phyloP scores from a whole-genome alignment of 192 early-diverging fungal species.

The Coemansia sp. region DNA sequence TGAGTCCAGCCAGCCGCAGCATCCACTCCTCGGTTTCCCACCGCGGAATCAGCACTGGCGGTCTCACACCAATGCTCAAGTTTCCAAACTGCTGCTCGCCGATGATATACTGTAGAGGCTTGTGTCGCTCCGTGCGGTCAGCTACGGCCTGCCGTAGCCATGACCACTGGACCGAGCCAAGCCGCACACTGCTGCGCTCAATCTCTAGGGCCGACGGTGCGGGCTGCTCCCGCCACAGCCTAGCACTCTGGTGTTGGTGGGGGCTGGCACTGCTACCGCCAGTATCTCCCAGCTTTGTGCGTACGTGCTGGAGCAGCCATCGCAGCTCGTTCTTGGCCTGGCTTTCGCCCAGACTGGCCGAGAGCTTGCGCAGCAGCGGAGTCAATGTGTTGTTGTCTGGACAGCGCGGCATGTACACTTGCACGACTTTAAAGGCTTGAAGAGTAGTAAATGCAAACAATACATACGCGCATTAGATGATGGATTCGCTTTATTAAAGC shows the following conservation, averaged over 20 bases:
- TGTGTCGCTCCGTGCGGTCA: constrained; percentile 59
- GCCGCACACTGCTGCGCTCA: constrained; percentile 12
- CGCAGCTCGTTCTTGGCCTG: constrained; percentile 41
- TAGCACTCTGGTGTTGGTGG: constrained; percentile 6
- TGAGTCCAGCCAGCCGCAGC: constrained; percentile 49
- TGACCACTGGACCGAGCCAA: constrained; percentile 37
- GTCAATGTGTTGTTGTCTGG: constrained; percentile 32
- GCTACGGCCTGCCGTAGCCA: constrained; percentile 53
- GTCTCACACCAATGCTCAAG: constrained; percentile 62
- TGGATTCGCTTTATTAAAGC: no score
- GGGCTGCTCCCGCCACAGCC: constrained; percentile 42
- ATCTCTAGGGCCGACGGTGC: constrained; percentile 19
- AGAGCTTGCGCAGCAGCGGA: constrained; percentile 28
- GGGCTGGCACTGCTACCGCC: not conserved
- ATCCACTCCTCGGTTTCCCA: constrained; percentile 96
- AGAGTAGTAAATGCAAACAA: not conserved
- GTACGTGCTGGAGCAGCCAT: constrained; percentile 38
- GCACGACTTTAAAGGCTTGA: not conserved
- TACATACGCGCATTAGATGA: not conserved
- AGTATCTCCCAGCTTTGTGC: constrained; percentile 7
- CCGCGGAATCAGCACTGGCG: constrained; percentile 82
- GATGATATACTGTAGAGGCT: constrained; percentile 92
- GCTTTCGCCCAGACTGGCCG: constrained; percentile 24
- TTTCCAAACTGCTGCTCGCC: constrained; percentile 82
- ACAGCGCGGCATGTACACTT: constrained; percentile 42